Base-by-base conservation (phyloP, 129 eudicot species). In the Lactuca sativa region DNA sequence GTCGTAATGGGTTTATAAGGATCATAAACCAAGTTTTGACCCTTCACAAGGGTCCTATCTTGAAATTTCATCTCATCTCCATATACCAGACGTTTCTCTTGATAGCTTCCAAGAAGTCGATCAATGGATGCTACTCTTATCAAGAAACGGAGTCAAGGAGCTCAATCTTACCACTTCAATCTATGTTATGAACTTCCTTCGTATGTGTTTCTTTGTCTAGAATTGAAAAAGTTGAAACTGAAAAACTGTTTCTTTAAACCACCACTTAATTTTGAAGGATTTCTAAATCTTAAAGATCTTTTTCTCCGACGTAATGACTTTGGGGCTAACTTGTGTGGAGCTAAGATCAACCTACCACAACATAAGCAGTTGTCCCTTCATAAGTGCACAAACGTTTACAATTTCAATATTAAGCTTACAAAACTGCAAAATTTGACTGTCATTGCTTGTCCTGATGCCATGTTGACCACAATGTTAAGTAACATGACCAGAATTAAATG, bases 271-370 rank as follows among this genome's bases (percentile, higher is more conserved):
- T 25, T 25, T 25, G 30, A 25, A 25, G 30, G 30, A 25, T 25
- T 61, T 77, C 64, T 17, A 5, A 9, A 76, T 68, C 56, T 69
- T n/a, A 11, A 43, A 64, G 0, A 10, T 55, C 31, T 73, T 49
- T 15, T 0, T 56, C 13, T 82, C 44, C 12, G 0, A 0, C 0
- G 31, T 9, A 3, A 64, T 54, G 51, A 18, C 30, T 43, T 69
- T 63, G 74, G 77, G 40, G 63, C 52, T 51, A 38, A 12, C 56
- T 74, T 12, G 11, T 0, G 14, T 64, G n/a, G 49, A 55, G 32
- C 64, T 30, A 3, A 2, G 41, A 16, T 73, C 71, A 54, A 53
- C 59, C 25, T 63, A 53, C 77, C 71, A 63, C 71, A 4, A 17
- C 61, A 53, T 36, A 37, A 43, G 18, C 25, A 4, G 4, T 25